phyloP scores from a whole-genome alignment of 495 filamentous ascomycete genomes.

The Hypoxylon fuscum region DNA sequence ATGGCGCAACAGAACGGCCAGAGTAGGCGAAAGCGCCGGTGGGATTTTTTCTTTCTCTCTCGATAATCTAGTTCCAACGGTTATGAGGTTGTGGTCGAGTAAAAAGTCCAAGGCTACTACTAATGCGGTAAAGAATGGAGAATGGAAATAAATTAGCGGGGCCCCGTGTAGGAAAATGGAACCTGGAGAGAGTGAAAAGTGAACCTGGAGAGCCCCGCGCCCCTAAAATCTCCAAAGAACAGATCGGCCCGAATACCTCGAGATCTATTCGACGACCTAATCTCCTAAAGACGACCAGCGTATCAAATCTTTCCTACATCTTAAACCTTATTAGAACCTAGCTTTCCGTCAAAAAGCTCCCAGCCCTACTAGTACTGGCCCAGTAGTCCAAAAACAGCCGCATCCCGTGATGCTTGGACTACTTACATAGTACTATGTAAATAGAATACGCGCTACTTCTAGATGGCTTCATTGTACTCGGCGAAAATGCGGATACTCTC shows the following conservation, averaged over 20 bases:
- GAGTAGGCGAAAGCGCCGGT: constrained; percentile 19
- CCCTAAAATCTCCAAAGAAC: constrained; percentile 16
- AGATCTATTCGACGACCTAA: constrained; percentile 14
- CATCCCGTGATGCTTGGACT: constrained; percentile 6
- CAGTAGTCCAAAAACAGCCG: constrained; percentile 19
- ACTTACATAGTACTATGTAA: background rate
- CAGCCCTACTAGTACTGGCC: constrained; percentile 2
- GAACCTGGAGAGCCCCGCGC: constrained; percentile 27
- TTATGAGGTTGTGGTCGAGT: background rate
- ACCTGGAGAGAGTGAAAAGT: background rate
- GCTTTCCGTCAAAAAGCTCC: constrained; percentile 10
- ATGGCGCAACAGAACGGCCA: constrained; percentile 4
- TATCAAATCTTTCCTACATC: background rate
- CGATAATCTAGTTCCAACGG: constrained; percentile 2
- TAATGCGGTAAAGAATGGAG: background rate
- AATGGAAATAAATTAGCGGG: constrained; percentile 7
- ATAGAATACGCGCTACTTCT: background rate
- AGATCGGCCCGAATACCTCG: constrained; percentile 30
- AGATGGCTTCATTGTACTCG: constrained; percentile 22
- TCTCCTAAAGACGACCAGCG: constrained; percentile 2
- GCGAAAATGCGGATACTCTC: constrained; percentile 30
- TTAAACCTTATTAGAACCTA: constrained; percentile 24
- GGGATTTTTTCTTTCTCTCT: too few species aligned
- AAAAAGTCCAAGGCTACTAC: constrained; percentile 3
- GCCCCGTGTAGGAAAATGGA: constrained; percentile 10